phyloP scores from a whole-genome alignment of 225 moss, liverwort and hornwort species.

The Marchantia polymorpha region DNA sequence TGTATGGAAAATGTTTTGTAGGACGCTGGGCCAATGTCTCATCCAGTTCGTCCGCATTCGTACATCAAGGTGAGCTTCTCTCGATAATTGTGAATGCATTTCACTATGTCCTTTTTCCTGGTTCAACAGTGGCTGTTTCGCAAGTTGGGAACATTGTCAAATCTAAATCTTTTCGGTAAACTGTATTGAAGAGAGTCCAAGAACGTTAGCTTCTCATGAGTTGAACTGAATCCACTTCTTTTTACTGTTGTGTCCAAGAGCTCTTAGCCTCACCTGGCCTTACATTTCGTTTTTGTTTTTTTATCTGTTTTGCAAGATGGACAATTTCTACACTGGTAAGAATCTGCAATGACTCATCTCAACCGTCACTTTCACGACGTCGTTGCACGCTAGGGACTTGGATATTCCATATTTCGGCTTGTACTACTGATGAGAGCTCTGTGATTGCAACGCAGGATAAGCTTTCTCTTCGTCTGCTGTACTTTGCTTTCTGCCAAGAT shows the following conservation, averaged over 20 bases:
- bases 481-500: not conserved
- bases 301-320: constrained; percentile 52
- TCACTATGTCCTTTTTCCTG: too few species aligned
- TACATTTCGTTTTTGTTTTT: not conserved
- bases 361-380: not conserved
- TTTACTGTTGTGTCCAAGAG: too few species aligned
- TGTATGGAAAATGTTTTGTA: constrained; percentile 27
- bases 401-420: not conserved
- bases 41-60: constrained; percentile 93
- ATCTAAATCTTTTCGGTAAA: too few species aligned
- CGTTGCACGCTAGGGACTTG: not conserved
- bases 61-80: constrained; percentile 56
- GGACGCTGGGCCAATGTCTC: constrained; percentile 99
- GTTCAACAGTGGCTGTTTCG: too few species aligned
- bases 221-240: too few species aligned
- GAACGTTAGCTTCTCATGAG: too few species aligned
- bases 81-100: too few species aligned
- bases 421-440: not conserved
- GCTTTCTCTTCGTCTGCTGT: not conserved
- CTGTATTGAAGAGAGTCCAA: too few species aligned
- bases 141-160: too few species aligned
- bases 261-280: not conserved
- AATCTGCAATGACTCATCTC: too few species aligned
- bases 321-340: constrained; percentile 94
- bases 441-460: not conserved